phyloP scores from a whole-genome alignment of 169 alveolate genomes.

The Plasmodium billcollinsi region DNA sequence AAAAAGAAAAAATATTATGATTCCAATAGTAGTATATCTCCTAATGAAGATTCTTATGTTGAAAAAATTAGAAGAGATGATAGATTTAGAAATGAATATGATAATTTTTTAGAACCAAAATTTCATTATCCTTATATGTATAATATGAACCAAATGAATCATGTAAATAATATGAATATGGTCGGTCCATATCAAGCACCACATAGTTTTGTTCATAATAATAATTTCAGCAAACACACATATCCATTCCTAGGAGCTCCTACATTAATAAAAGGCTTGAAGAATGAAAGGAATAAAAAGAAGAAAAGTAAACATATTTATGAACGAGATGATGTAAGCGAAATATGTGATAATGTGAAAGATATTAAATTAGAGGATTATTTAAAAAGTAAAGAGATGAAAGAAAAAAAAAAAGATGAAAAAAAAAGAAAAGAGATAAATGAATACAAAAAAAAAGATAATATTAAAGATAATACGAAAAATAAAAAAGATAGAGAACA shows the following conservation, averaged over 20 bases:
- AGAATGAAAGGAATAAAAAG: not conserved
- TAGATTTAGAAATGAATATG: constrained; percentile 16
- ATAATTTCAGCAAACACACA: not conserved
- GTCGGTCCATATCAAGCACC: not conserved
- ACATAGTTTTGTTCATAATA: not conserved
- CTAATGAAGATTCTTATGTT: constrained; percentile 1
- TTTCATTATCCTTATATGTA: constrained; percentile 28
- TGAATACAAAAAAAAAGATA: not conserved
- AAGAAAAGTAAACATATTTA: not conserved
- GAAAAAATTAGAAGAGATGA: constrained; percentile 12
- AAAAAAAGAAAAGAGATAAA: not conserved
- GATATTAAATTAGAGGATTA: not conserved
- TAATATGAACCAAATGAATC: not conserved
- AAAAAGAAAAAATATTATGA: constrained; percentile 44
- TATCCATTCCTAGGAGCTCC: not conserved
- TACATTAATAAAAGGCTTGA: not conserved
- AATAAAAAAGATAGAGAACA: constrained; percentile 1
- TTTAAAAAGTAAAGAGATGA: constrained; percentile 4
- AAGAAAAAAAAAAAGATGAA: not conserved
- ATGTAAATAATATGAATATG: not conserved
- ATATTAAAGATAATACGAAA: not conserved
- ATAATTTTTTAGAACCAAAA: constrained; percentile 29
- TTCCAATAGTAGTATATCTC: constrained; percentile 32
- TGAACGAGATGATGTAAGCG: constrained; percentile 27
- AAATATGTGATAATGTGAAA: constrained; percentile 16